phyloP scores from a whole-genome alignment of 179 eudicot species.

The Heliamphora pulchella region DNA sequence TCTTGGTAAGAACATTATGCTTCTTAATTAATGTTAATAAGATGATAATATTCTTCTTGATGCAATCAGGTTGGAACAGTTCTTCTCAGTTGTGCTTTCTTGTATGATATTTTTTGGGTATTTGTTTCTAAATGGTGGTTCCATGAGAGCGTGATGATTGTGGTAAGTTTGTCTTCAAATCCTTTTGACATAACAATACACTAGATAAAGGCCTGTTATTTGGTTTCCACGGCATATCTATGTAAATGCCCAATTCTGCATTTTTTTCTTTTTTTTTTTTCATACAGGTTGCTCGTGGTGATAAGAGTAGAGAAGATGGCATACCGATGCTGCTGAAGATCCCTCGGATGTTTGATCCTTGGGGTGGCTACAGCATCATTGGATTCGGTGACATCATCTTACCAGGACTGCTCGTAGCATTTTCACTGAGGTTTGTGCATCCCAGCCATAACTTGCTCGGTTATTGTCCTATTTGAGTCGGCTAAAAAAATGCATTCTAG shows the following conservation, averaged over 20 bases:
- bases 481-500: not conserved
- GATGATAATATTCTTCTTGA: conserved; percentile 15
- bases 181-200: not conserved
- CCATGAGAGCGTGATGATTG: conserved; percentile 97
- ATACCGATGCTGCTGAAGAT: conserved; percentile 94
- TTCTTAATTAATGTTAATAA: conserved; percentile 1
- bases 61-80: conserved; percentile 84
- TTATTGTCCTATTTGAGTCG: not conserved
- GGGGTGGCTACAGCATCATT: conserved; percentile 97
- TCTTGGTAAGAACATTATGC: not conserved
- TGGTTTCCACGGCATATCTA: not conserved
- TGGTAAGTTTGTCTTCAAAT: conserved; percentile 45
- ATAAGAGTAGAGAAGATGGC: conserved; percentile 94
- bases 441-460: not conserved
- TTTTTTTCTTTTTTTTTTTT: not conserved
- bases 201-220: conserved; percentile 3
- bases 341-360: conserved; percentile 92
- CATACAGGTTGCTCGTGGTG: conserved; percentile 91
- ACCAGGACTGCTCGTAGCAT: conserved; percentile 83
- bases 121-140: conserved; percentile 72
- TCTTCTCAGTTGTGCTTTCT: conserved; percentile 83
- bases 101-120: conserved; percentile 96
- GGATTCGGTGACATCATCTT: conserved; percentile 96
- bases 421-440: conserved; percentile 60
- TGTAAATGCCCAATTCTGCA: not conserved